These are phyloP conservation scores for Talaromyces sp. DNA, from an alignment of 2,329 filamentous ascomycete genomes.

Conservation along the genomic window DNA sequence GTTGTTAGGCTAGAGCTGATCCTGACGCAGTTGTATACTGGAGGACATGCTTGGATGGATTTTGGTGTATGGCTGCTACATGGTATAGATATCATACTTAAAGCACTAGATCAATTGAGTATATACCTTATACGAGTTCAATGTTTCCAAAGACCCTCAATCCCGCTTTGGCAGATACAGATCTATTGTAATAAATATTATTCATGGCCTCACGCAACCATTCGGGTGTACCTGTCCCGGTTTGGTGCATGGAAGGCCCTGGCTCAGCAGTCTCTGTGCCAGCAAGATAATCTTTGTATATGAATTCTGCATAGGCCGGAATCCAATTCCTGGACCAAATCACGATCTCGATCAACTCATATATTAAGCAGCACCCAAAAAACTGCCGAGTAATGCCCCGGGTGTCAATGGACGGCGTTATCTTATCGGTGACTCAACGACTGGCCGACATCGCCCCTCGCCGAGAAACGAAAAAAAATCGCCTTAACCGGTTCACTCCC, in stretches of 20 bases:
- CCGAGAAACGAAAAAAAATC: conserved; percentile 23
- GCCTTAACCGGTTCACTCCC: not conserved
- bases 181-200: not conserved
- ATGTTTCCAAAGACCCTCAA: not conserved
- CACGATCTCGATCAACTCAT: not conserved
- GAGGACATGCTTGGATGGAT: too few relatives aligned
- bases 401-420: conserved; percentile 10
- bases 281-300: not conserved
- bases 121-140: not conserved
- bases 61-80: too few relatives aligned
- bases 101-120: too few relatives aligned
- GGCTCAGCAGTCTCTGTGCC: not conserved
- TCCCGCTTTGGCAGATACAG: not conserved
- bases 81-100: too few relatives aligned
- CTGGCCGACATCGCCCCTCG: conserved; percentile 26
- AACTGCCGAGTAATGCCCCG: not conserved
- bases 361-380: not conserved
- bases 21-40: too few relatives aligned
- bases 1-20: not conserved
- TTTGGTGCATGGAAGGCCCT: not conserved
- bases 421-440: conserved; percentile 35
- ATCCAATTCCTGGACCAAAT: too few relatives aligned
- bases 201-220: not conserved
- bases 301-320: not conserved
- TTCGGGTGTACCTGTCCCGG: not conserved